Base-by-base conservation (phyloP, 225 moss, liverwort and hornwort species). In the Anthoceros angustus region DNA sequence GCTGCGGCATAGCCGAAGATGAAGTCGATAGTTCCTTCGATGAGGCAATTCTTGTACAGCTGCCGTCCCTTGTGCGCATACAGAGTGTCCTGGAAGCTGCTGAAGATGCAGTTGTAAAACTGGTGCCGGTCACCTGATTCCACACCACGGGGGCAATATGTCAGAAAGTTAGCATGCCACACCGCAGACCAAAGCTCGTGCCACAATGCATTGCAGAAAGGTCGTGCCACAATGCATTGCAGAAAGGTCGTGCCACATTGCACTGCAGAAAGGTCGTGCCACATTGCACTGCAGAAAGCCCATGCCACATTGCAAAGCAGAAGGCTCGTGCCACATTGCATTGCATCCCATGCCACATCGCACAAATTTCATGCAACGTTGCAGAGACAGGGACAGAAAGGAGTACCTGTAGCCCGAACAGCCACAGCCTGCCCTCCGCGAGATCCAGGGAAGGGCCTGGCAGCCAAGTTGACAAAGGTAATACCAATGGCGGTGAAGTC, bases 1-100 rank as follows among this genome's bases (percentile, higher is more conserved):
- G 49, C 49, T 20, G 15, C 16, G 49, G 49, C 49, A 16, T 50
- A 50, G 49, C 49, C 49, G 49, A 50, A 50, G 49, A 50, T 50
- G 10, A 50, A 50, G 49, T 50, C 49, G 49, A 50, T 50, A 3
- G 49, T 50, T 8, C 49, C 49, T 16, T 50, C 49, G 49, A 50
- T 50, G 49, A 50, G 49, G 10, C 49, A 50, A 11, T 50, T 50
- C 49, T 50, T 50, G 49, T 50, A 50, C 6, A 50, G 49, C 14
- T 50, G 49, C 16, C 49, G 49, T 14, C 49, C 49, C 49, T 50
- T 50, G 49, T 50, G 49, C 49, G 49, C 49, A 16, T 50, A 50
- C 49, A 50, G 49, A 5, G 49, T 50, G 10, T 50, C 49, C 49
- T 50, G 49, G 10, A 50, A 50, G 10, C 49, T 50, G 49, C 16